Percentiles rank a stretch among this genome's conserved stretches.
These are phyloP conservation scores for Suhomyces yuchorum DNA, from an alignment of 1,139 yeast genomes.

Conservation along the genomic window DNA sequence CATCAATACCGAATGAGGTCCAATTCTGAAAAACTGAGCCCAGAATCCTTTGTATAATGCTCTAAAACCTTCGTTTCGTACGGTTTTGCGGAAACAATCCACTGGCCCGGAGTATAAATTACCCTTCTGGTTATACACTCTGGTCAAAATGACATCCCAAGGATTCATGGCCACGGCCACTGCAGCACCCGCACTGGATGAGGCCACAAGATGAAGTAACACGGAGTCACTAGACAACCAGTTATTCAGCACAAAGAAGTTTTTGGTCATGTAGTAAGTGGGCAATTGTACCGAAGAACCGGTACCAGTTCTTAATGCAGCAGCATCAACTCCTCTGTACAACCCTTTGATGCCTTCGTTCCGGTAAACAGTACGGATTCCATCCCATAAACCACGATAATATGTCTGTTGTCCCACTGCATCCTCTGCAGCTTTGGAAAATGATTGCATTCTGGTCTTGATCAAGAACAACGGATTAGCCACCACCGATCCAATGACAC, in stretches of 20 bases:
- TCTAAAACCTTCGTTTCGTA: conserved; percentile 75
- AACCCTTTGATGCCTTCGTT: conserved; percentile 78
- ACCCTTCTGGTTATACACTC: conserved; percentile 94
- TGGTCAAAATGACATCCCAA: conserved; percentile 91
- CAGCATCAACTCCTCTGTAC: conserved; percentile 93
- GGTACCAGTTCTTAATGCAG: conserved; percentile 89
- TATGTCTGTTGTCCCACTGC: conserved; percentile 90
- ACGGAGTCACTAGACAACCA: conserved; percentile 64
- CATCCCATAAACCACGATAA: conserved; percentile 70
- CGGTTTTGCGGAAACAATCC: conserved; percentile 85
- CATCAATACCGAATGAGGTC: conserved; percentile 91
- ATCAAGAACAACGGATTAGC: conserved; percentile 92
- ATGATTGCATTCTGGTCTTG: conserved; percentile 96
- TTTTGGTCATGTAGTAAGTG: conserved; percentile 79
- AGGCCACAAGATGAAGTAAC: conserved; percentile 69
- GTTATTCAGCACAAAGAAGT: conserved; percentile 46
- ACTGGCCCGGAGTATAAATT: conserved; percentile 81
- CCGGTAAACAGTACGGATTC: conserved; percentile 59
- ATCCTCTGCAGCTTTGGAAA: conserved; percentile 43
- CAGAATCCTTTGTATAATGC: conserved; percentile 94
- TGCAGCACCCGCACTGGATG: conserved; percentile 84
- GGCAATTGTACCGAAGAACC: conserved; percentile 97
- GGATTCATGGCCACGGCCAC: conserved; percentile 97
- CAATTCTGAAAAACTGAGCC: conserved; percentile 89
- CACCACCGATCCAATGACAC: conserved; percentile 83